A percentile compares a stretch with the other conserved stretches of the same genome.
Conservation (phyloP, 2,329 filamentous ascomycete species). For the Pseudomassariella vexata region DNA sequence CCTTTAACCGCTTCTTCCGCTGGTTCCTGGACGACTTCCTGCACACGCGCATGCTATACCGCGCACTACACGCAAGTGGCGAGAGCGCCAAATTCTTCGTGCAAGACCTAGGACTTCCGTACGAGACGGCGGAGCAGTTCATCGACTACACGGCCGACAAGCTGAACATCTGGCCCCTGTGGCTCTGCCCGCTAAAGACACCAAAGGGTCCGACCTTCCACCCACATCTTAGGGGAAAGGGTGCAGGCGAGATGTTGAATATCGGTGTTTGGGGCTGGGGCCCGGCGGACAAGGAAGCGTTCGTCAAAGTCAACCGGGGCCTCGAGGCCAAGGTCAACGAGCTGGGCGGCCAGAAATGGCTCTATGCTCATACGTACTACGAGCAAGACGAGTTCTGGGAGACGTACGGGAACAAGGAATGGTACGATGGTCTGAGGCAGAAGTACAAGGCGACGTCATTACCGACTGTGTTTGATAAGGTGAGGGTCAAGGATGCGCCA, state of each 20-base stretch:
- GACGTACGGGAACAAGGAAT: constrained; percentile 50
- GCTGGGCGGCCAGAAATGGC: constrained; percentile 76
- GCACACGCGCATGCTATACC: constrained; percentile 70
- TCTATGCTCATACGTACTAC: constrained; percentile 85
- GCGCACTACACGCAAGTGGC: constrained; percentile 62
- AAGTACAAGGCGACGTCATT: constrained; percentile 59
- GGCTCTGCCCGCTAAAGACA: constrained; percentile 51
- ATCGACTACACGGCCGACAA: constrained; percentile 46
- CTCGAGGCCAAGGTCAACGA: constrained; percentile 64
- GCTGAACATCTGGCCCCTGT: constrained; percentile 54
- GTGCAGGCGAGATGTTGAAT: constrained; percentile 44
- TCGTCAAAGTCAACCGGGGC: constrained; percentile 62
- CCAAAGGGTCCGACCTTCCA: constrained; percentile 48
- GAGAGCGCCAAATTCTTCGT: constrained; percentile 61
- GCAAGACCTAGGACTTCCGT: constrained; percentile 59
- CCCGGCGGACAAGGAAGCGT: constrained; percentile 48
- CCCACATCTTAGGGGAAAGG: constrained; percentile 36
- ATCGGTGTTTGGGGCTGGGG: constrained; percentile 78
- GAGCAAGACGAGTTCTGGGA: constrained; percentile 65
- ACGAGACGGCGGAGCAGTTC: constrained; percentile 44
- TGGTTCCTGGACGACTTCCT: constrained; percentile 68
- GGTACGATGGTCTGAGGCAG: constrained; percentile 56
- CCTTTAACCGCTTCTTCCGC: constrained; percentile 60
- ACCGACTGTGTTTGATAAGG: constrained; percentile 67
- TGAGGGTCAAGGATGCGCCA: constrained; percentile 47